Evolutionary conservation across 805 yeast genomes (phyloP), one percentile per base, ranked within the genome.

Genomic region (Candida oleophila): DNA sequence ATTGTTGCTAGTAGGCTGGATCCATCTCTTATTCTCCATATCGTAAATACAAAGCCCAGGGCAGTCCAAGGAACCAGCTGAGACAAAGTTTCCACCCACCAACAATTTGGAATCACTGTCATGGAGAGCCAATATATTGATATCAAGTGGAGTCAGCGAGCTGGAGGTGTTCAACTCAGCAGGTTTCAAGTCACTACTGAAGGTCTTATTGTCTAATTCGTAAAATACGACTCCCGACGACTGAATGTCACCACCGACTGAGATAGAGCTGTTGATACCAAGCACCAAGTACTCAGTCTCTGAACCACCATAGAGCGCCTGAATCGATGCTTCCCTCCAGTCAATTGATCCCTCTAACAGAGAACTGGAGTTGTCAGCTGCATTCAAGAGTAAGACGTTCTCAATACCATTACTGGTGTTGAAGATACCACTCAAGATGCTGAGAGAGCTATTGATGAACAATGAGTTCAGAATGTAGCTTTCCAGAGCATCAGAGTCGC

Each of bases 21-120:
- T 64, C 87, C 96, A 85, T 18, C 82, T 66, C 0, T 78, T 67
- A 28, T 73, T 69, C 3, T 64, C 59, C 49, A 81, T 61, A 55
- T 84, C 83, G 59, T 79, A 88, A 32, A 84, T 65, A 61, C 97
- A 90, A 33, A 91, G 63, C 1, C 80, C 76, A 2, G 71, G 61
- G 64, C 96, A 90, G 21, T 66, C 62, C 28, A 76, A 65, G 3
- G 79, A 67, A 0, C 85, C 83, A 1, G 87, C 83, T 18, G 71
- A 60, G 18, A 73, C 76, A 59, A 87, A 89, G 38, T 77, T 71
- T 20, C 97, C 97, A 35, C 87, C 96, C 11, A 87, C 87, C 25
- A 83, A 70, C 22, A 89, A 64, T 43, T 59, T 54, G n/a, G 58
- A 52, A 4, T 54, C 59, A 21, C 57, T 55, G 38, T 68, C 73